Percentiles rank a stretch among this genome's conserved stretches.
Evolutionary conservation across 2,329 filamentous ascomycete species (phyloP).

Genomic region (Phialophora chinensis): DNA sequence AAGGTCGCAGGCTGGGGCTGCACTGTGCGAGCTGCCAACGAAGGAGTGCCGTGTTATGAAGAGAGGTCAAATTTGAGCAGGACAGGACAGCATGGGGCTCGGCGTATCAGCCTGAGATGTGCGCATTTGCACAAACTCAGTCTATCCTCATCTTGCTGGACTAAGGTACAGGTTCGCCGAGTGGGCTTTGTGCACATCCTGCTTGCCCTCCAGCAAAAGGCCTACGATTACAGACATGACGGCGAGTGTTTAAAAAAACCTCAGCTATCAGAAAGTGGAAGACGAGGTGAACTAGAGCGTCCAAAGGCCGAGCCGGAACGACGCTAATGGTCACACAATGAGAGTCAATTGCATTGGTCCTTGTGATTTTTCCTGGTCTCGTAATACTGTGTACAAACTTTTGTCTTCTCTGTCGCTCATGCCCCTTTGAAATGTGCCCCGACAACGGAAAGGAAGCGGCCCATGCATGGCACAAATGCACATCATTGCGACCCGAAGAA

Average conservation of each 20-base stretch:
- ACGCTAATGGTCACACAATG: not conserved
- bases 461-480: not conserved
- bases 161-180: not conserved
- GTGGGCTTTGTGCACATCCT: not conserved
- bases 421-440: not conserved
- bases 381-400: constrained; percentile 38
- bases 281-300: not conserved
- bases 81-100: not conserved
- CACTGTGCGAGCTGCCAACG: not conserved
- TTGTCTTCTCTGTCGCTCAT: constrained; percentile 26
- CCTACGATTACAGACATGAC: not conserved
- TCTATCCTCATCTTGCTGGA: not conserved
- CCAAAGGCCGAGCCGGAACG: not conserved
- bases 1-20: too few relatives aligned
- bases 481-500: not conserved
- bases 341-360: constrained; percentile 2
- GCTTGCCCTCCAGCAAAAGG: not conserved
- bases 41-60: not conserved
- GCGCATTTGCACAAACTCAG: not conserved
- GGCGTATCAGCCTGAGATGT: not conserved
- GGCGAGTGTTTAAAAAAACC: not conserved
- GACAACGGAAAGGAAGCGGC: not conserved
- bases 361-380: constrained; percentile 25
- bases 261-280: not conserved
- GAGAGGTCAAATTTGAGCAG: not conserved